Evolutionary conservation across 2,329 filamentous ascomycete species (phyloP).

Genomic region (Penicillium verrucosum): DNA sequence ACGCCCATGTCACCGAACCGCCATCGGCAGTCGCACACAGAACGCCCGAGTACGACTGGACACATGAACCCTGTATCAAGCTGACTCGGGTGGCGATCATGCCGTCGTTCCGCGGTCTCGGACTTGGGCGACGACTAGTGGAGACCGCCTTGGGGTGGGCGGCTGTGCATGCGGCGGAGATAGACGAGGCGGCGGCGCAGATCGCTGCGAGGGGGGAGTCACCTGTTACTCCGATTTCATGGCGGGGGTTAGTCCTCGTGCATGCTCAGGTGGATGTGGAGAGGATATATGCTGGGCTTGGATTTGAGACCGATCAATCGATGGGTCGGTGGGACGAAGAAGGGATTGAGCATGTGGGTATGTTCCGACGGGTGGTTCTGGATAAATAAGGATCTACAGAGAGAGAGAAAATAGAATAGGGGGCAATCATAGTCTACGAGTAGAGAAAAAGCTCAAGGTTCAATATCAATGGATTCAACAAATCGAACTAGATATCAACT

Average conservation of each 20-base stretch:
- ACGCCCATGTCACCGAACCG: conserved; percentile 43
- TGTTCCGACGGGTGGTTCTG: conserved; percentile 60
- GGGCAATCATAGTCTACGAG: neutral
- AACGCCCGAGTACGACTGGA: conserved; percentile 46
- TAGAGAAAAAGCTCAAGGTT: neutral
- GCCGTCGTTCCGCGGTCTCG: conserved; percentile 61
- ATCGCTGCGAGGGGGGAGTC: conserved; percentile 41
- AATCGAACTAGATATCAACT: neutral
- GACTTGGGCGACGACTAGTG: conserved; percentile 65
- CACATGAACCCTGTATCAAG: conserved; percentile 73
- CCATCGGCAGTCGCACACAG: conserved; percentile 13
- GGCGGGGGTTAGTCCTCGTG: conserved; percentile 72
- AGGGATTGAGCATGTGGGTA: conserved; percentile 78
- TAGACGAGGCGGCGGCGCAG: conserved; percentile 28
- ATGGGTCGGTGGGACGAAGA: conserved; percentile 81
- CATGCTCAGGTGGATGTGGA: conserved; percentile 72
- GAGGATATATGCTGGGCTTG: conserved; percentile 65
- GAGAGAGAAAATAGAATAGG: neutral
- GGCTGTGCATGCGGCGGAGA: conserved; percentile 54
- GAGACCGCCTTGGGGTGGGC: conserved; percentile 68
- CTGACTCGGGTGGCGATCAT: conserved; percentile 74
- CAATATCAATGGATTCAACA: conserved; percentile 3
- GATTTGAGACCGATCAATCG: conserved; percentile 68
- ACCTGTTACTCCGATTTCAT: conserved; percentile 46
- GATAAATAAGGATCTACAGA: neutral